These are phyloP conservation scores for Aureobasidium namibiae DNA, from an alignment of 2,329 filamentous ascomycete species.

Conservation along the genomic window DNA sequence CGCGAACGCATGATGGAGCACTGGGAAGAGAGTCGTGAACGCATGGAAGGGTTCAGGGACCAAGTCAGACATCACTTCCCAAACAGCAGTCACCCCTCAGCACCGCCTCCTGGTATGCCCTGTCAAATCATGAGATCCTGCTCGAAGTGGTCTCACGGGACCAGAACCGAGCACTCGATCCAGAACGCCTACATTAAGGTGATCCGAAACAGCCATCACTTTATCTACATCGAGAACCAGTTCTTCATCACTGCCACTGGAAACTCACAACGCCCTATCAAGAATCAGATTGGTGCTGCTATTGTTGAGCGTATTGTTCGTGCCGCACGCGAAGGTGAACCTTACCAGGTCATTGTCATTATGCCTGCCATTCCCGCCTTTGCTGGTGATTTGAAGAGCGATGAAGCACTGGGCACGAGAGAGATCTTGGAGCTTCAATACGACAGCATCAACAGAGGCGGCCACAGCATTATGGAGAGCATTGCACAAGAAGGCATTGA, in stretches of 20 bases:
- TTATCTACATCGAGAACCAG: slow-evolving; percentile 61
- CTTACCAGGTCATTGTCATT: slow-evolving; percentile 66
- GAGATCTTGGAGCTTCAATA: slow-evolving; percentile 90
- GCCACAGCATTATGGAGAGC: slow-evolving; percentile 67
- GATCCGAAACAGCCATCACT: slow-evolving; percentile 83
- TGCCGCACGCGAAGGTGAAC: slow-evolving; percentile 55
- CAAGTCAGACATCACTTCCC: slow-evolving; percentile 17
- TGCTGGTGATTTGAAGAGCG: slow-evolving; percentile 66
- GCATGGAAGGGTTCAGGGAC: slow-evolving; percentile 20
- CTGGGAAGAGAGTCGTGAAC: slow-evolving; percentile 19
- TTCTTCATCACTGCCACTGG: slow-evolving; percentile 82
- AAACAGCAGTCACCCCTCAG: background rate
- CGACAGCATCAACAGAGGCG: slow-evolving; percentile 67
- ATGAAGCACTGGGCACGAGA: slow-evolving; percentile 65
- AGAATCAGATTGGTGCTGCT: slow-evolving; percentile 69
- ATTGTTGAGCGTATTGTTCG: slow-evolving; percentile 70
- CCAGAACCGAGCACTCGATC: slow-evolving; percentile 65
- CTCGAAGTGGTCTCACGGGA: slow-evolving; percentile 53
- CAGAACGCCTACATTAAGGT: slow-evolving; percentile 78
- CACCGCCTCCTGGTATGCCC: slow-evolving; percentile 19
- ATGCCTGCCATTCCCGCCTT: slow-evolving; percentile 79
- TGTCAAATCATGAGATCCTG: slow-evolving; percentile 67
- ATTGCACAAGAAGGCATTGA: slow-evolving; percentile 59
- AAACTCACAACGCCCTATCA: slow-evolving; percentile 61
- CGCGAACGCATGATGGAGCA: slow-evolving; percentile 23